Evolutionary conservation across 805 yeast species (phyloP), one percentile per base, ranked within the genome.

Genomic region (Pichia gijzeniarum): DNA sequence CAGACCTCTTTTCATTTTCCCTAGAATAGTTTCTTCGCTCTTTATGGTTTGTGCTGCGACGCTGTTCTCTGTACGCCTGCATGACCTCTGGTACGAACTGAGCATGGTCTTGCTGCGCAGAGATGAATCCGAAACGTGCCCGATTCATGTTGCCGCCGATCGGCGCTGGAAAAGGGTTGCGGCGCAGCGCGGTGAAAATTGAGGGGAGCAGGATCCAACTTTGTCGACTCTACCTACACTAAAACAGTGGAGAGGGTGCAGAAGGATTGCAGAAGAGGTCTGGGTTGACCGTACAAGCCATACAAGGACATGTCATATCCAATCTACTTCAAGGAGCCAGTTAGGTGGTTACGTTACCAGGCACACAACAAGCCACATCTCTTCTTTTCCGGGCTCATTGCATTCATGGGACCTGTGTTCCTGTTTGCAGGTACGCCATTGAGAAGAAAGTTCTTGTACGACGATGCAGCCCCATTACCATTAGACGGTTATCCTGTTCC

Each of bases 301-400:
- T 7, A 12, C 33, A 14, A 14, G 6, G 30, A 18, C 27, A 53
- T 57, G 61, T 55, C 58, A 14, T 60, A 74, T 59, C 85, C 85
- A 40, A 62, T 74, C 39, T 79, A 79, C 60, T 79, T 62, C 65
- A 76, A 75, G 56, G 76, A 78, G 56, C 86, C 86, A 46, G 57
- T 78, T 30, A 79, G 80, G 61, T 80, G 85, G 85, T 63, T 73
- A 53, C 82, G 90, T 62, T 84, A 78, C 67, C 81, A 80, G 55
- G 85, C 90, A 20, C 83, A 84, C 67, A 77, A 76, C 53, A 78
- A 79, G 60, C 95, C 95, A 35, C 87, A 84, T 65, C 69, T 83
- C 52, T 80, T 84, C 61, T 79, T 73, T 58, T 71, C 88, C 25
- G 73, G 78, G 18, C 70, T 71, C 32, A 70, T 85, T 57, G 95